These are phyloP conservation scores for Elsinoe fawcettii DNA, from an alignment of 2,329 filamentous ascomycete species.

Conservation along the genomic window DNA sequence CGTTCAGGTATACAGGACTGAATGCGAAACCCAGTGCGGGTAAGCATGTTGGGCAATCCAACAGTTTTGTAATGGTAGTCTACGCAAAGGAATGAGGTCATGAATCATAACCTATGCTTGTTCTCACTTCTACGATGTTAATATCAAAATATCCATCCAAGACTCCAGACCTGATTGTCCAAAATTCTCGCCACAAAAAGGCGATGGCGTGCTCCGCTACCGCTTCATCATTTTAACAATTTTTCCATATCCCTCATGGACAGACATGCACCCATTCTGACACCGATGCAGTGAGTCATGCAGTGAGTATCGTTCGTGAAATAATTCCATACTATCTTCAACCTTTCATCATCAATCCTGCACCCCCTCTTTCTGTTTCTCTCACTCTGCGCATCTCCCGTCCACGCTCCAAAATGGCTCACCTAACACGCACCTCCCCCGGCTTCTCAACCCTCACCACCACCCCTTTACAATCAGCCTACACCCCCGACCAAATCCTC, in stretches of 20 bases:
- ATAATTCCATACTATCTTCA: background rate
- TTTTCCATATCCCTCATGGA: background rate
- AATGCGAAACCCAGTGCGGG: slow-evolving; percentile 1
- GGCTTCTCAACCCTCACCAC: background rate
- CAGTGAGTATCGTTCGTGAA: background rate
- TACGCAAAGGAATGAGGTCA: background rate
- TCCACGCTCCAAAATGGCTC: background rate
- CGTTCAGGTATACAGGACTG: slow-evolving; percentile 13
- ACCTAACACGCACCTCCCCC: background rate
- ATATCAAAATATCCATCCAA: no score
- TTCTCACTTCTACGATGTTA: background rate
- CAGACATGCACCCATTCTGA: background rate
- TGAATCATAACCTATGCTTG: background rate
- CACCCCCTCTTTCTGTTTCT: no score
- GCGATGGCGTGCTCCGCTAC: slow-evolving; percentile 1
- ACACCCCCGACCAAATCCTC: slow-evolving; percentile 5
- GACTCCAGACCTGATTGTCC: no score
- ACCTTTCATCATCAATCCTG: no score
- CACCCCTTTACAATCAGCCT: background rate
- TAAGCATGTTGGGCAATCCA: background rate
- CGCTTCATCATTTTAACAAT: background rate
- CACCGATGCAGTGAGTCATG: background rate
- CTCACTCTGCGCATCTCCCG: no score
- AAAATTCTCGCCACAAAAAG: background rate
- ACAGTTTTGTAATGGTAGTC: background rate